Evolutionary conservation across 2,329 filamentous ascomycete genomes (phyloP), one percentile per base, ranked within the genome.

Genomic region (Venturia aucupariae): DNA sequence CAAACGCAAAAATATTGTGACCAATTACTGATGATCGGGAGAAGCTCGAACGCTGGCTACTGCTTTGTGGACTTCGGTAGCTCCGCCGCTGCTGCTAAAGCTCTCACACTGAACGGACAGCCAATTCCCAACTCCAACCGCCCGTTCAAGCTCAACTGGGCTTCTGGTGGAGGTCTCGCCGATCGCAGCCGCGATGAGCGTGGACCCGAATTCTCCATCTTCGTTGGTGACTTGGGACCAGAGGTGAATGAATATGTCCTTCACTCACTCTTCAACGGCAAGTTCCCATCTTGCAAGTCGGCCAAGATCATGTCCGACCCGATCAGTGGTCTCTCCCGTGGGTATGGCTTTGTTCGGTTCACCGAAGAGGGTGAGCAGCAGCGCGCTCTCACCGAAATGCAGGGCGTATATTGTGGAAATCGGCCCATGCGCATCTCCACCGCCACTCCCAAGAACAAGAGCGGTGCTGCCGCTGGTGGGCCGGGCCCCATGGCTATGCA

Each of bases 291-390:
- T 10, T 97, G 93, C 90, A 97, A 97, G 82, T 96, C 92, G 44
- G 94, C 94, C 73, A 99, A 99, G 84, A 99, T 99, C 79, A 99
- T 99, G 94, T 96, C 93, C 67, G 94, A 99, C 73, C 93, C 94
- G 67, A 94, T 97, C 79, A 96, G 90, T 68, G 94, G 94, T 71
- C 93, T 97, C 85, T 97, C 92, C 68, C 92, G 94, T 68, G 94
- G 94, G 65, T 99, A 99, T 73, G 94, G 94, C 59, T 99, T 99
- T 72, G 94, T 99, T 63, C 91, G 94, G 69, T 99, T 99, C 81
- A 91, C 91, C 62, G 91, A 96, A 70, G 93, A 97, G 81, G 85
- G 87, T 69, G 94, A 99, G 73, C 93, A 97, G 81, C 93, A 99
- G 81, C 90, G 92, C 67, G 93, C 94, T 68, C 83, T 99, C 27